These are phyloP conservation scores for Mycena leptocephala DNA, from an alignment of 768 basidiomycete genomes.

Conservation along the genomic window DNA sequence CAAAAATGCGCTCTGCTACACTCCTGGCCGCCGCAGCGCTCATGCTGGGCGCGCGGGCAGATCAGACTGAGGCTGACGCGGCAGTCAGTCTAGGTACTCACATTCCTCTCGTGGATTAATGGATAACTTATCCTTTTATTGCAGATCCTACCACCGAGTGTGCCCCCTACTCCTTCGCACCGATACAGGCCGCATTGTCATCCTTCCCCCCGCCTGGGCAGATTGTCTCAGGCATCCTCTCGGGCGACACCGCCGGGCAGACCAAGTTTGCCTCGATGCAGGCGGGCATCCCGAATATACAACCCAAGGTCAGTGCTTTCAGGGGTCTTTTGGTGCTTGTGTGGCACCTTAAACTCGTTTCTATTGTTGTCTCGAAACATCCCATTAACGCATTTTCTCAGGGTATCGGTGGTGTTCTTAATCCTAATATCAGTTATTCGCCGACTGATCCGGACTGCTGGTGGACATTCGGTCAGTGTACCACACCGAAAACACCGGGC, in stretches of 20 bases:
- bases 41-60: not conserved
- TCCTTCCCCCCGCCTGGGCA: slow-evolving; percentile 65
- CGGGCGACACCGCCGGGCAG: slow-evolving; percentile 59
- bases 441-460: slow-evolving; percentile 68
- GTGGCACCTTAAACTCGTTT: no score
- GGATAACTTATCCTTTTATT: not conserved
- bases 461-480: slow-evolving; percentile 65
- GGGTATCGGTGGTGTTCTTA: slow-evolving; percentile 35
- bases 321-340: no score
- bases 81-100: not conserved
- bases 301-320: slow-evolving; percentile 55
- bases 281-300: slow-evolving; percentile 63
- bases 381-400: slow-evolving; percentile 31
- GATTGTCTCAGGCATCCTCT: slow-evolving; percentile 56
- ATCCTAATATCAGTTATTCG: slow-evolving; percentile 50
- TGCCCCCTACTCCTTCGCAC: slow-evolving; percentile 58
- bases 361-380: slow-evolving; percentile 43
- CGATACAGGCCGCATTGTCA: slow-evolving; percentile 46
- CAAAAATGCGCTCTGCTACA: not conserved
- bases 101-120: not conserved
- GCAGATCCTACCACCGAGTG: slow-evolving; percentile 59
- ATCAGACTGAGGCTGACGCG: not conserved
- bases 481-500: slow-evolving; percentile 62
- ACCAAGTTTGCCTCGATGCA: slow-evolving; percentile 62
- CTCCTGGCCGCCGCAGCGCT: not conserved